Percentiles rank a stretch among this genome's conserved stretches.
Evolutionary conservation across 2,329 filamentous ascomycete species (phyloP).

Genomic region (Thelonectria olida): DNA sequence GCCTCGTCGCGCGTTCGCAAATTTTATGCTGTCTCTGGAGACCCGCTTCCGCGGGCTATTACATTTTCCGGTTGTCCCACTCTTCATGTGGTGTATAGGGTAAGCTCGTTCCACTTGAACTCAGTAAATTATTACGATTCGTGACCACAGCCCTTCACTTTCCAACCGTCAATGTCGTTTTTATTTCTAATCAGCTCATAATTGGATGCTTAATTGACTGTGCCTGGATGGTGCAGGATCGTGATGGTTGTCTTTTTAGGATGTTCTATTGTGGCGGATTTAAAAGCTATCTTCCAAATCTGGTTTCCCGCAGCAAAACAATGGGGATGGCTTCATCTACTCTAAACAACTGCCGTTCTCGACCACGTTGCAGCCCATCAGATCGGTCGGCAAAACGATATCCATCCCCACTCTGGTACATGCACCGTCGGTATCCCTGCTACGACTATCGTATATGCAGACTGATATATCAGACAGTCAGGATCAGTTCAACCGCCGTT

Average conservation of each 20-base stretch:
- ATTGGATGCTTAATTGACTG: not conserved
- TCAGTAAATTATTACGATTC: too few relatives aligned
- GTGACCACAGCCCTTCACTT: not conserved
- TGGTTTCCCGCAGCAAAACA: not conserved
- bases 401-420: not conserved
- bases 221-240: not conserved
- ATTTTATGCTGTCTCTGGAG: slow-evolving; percentile 42
- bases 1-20: slow-evolving; percentile 33
- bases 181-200: not conserved
- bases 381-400: not conserved
- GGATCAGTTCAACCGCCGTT: not conserved
- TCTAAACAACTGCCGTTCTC: not conserved
- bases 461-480: not conserved
- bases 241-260: not conserved
- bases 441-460: not conserved
- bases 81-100: slow-evolving; percentile 3
- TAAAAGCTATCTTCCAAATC: not conserved
- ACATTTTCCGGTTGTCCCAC: slow-evolving; percentile 11
- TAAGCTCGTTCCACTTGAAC: slow-evolving; percentile 2
- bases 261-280: not conserved
- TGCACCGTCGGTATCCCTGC: not conserved
- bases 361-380: not conserved
- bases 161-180: not conserved
- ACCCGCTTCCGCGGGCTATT: slow-evolving; percentile 11
- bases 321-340: not conserved